phyloP scores from a whole-genome alignment of 805 yeast genomes.

The Candida hispaniensis region DNA sequence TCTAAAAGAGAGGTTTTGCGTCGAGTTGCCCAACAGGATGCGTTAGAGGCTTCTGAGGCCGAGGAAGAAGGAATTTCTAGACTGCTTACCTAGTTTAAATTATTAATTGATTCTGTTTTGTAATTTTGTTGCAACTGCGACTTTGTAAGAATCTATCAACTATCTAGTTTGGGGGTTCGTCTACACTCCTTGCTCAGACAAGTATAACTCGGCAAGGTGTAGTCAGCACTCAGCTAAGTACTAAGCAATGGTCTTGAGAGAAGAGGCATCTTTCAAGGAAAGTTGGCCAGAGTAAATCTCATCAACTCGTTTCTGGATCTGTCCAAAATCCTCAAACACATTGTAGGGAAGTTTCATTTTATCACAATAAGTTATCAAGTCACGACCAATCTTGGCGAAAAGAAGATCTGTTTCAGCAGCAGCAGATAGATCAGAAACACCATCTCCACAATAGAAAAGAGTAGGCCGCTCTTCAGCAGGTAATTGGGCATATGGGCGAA shows the following conservation, averaged over 20 bases:
- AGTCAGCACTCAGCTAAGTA: no score
- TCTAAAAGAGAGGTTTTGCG: conserved; percentile 69
- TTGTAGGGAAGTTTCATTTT: conserved; percentile 73
- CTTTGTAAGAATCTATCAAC: no score
- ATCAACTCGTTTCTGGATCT: conserved; percentile 55
- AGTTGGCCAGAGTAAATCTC: conserved; percentile 38
- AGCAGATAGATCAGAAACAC: conserved; percentile 89
- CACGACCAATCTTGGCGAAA: conserved; percentile 89
- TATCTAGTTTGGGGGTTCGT: no score
- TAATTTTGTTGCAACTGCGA: no score
- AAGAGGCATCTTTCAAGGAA: conserved; percentile 21
- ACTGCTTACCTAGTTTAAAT: conserved; percentile 17
- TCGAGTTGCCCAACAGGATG: conserved; percentile 75
- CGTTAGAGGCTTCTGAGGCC: conserved; percentile 69
- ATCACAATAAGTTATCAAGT: conserved; percentile 74
- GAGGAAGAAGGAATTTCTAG: conserved; percentile 32
- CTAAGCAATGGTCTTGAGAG: conserved; percentile 2
- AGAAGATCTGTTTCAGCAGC: conserved; percentile 89
- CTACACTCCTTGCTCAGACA: no score
- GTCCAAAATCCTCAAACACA: conserved; percentile 66
- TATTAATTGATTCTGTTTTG: no score
- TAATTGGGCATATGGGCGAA: conserved; percentile 37
- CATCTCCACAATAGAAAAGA: conserved; percentile 93
- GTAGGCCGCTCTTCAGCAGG: conserved; percentile 41
- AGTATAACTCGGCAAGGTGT: no score